Percentiles rank a stretch among this genome's conserved stretches.
phyloP scores from a whole-genome alignment of 2,329 filamentous ascomycete genomes.

The Teratosphaeria zuluensis region DNA sequence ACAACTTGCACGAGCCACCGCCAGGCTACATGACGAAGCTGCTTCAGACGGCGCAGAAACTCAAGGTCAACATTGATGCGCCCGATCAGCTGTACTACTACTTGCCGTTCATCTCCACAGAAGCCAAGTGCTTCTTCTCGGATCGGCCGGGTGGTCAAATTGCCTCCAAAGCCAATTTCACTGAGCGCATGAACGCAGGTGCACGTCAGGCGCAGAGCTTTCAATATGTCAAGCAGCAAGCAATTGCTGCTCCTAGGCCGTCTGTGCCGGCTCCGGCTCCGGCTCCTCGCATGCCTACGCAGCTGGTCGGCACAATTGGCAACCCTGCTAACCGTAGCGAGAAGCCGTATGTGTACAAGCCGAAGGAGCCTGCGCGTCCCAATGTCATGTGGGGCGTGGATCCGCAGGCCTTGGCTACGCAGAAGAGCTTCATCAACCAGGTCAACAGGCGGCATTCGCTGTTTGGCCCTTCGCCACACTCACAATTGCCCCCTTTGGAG shows the following conservation, averaged over 20 bases:
- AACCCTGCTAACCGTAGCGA: slow-evolving; percentile 8
- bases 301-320: not conserved
- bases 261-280: slow-evolving; percentile 1
- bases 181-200: slow-evolving; percentile 51
- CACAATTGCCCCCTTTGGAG: slow-evolving; percentile 3
- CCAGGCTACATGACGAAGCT: slow-evolving; percentile 33
- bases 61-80: slow-evolving; percentile 62
- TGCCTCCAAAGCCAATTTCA: slow-evolving; percentile 61
- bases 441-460: slow-evolving; percentile 8
- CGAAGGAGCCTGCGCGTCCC: slow-evolving; percentile 21
- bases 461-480: not conserved
- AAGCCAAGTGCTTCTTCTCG: slow-evolving; percentile 84
- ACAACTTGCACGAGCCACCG: slow-evolving; percentile 39
- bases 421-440: slow-evolving; percentile 20
- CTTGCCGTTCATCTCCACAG: slow-evolving; percentile 74
- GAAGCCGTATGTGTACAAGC: slow-evolving; percentile 31
- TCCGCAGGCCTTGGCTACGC: slow-evolving; percentile 20
- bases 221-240: not conserved
- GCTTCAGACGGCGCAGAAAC: slow-evolving; percentile 38
- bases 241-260: slow-evolving; percentile 2
- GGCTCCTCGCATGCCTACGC: slow-evolving; percentile 1
- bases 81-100: slow-evolving; percentile 80
- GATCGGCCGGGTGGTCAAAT: slow-evolving; percentile 59
- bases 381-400: slow-evolving; percentile 19
- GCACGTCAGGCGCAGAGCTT: not conserved